Evolutionary conservation across 768 basidiomycete genomes (phyloP), one percentile per base, ranked within the genome.

Genomic region (Russula earlei): DNA sequence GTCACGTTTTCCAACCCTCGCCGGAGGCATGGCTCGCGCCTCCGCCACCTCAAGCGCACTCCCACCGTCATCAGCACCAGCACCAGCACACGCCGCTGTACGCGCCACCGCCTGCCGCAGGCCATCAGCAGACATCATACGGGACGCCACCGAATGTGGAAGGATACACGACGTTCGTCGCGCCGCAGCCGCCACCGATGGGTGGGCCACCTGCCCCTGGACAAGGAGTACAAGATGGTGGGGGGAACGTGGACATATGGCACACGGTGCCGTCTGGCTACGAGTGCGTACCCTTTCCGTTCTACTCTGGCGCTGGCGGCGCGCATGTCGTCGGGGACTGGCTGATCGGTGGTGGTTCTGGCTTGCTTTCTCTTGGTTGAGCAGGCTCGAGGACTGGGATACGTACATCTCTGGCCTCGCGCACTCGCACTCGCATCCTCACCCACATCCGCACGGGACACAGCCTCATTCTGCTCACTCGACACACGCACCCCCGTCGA

Each of bases 341-440:
- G 46, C 54, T 55, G 54, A 55, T 47, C 12, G 54, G 45, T 33
- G 29, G 40, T 56, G 37, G 14, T 43, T 49, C 4, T 40, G 17
- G 40, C 25, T 52, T 9, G 27, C 9, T 36, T 36, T 12, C 5
- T 36, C 8, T n/a, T 27, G 2, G 10, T 14, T 25, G 17, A 44
- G 12, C 25, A 62, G 61, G 54, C 47, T 60, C 40, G 59, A 56
- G 31, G 61, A 62, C 14, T 62, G 61, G 61, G 50, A 54, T 38
- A 41, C 54, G 47, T 62, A 62, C 49, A 52, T 62, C 19, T 52
- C 58, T 5, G 54, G 61, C 10, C 46, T 59, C 34, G 22, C 50
- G 19, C 60, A 59, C 19, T 31, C 54, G 37, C 51, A 58, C 9
- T 8, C 52, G 19, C 24, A 27, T 14, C 11, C 45, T 29, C 44